These are phyloP conservation scores for Cucumis hystrix DNA, from an alignment of 306 rosid genomes.

Conservation along the genomic window DNA sequence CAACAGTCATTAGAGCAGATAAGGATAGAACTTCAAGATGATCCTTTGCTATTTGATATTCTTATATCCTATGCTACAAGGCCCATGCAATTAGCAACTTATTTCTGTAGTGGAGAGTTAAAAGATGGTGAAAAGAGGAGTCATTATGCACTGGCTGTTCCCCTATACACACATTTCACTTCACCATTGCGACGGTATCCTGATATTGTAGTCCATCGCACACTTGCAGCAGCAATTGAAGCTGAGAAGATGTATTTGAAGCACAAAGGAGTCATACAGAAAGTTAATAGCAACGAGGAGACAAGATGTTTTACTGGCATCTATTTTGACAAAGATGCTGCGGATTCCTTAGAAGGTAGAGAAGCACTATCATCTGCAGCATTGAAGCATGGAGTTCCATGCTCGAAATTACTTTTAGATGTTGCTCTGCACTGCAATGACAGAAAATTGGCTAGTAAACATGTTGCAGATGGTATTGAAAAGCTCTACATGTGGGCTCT, in stretches of 20 bases:
- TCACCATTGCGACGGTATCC: conserved; percentile 86
- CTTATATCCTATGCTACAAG: conserved; percentile 54
- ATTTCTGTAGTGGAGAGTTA: conserved; percentile 69
- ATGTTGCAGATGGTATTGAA: conserved; percentile 67
- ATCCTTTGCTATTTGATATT: conserved; percentile 44
- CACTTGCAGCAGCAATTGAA: conserved; percentile 61
- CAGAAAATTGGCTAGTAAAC: conserved; percentile 63
- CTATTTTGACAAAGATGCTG: conserved; percentile 45
- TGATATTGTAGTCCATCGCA: conserved; percentile 88
- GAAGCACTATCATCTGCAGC: conserved; percentile 63
- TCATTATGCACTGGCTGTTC: conserved; percentile 73
- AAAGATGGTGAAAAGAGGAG: conserved; percentile 43
- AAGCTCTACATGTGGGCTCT: conserved; percentile 68
- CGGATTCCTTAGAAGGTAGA: conserved; percentile 51
- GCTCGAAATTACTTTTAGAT: conserved; percentile 30
- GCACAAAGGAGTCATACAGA: conserved; percentile 17
- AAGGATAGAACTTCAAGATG: conserved; percentile 63
- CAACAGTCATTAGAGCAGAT: conserved; percentile 44
- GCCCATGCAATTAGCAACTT: conserved; percentile 72
- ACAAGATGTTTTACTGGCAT: conserved; percentile 63
- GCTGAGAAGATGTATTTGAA: conserved; percentile 61
- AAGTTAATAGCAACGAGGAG: conserved; percentile 15
- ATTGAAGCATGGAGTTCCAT: conserved; percentile 47
- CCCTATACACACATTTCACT: conserved; percentile 80
- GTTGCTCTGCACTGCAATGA: conserved; percentile 63